Conservation (phyloP, 495 filamentous ascomycete genomes). For the Cercophora sp. region DNA sequence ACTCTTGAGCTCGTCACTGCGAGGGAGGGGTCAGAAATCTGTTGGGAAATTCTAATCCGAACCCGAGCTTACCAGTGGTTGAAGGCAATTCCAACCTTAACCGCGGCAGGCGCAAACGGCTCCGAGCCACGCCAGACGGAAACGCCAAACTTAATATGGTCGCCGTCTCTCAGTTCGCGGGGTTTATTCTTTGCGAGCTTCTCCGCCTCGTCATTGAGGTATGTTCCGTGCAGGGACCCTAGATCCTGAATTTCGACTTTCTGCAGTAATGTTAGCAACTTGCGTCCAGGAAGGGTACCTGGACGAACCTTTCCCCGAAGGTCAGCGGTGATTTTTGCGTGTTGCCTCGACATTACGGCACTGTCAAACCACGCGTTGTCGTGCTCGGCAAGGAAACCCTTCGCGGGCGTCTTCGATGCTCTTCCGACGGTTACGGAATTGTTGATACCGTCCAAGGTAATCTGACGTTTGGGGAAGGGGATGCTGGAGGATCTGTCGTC, state of each 20-base stretch:
- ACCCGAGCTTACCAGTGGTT: slow-evolving; percentile 7
- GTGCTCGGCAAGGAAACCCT: slow-evolving; percentile 29
- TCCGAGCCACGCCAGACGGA: slow-evolving; percentile 38
- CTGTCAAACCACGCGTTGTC: slow-evolving; percentile 76
- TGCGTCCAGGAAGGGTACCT: not conserved
- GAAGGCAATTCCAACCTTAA: slow-evolving; percentile 23
- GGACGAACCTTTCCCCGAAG: slow-evolving; percentile 41
- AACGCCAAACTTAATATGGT: slow-evolving; percentile 45
- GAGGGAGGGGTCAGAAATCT: not conserved
- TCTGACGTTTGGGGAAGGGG: slow-evolving; percentile 23
- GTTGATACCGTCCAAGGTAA: slow-evolving; percentile 22
- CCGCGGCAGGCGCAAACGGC: slow-evolving; percentile 35
- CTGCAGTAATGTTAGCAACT: slow-evolving; percentile 26
- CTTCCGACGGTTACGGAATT: slow-evolving; percentile 35
- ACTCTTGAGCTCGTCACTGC: no score
- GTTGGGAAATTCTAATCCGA: not conserved
- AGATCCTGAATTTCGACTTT: slow-evolving; percentile 43
- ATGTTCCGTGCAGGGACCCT: slow-evolving; percentile 58
- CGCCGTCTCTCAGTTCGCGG: slow-evolving; percentile 30
- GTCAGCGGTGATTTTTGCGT: slow-evolving; percentile 58
- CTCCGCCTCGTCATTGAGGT: slow-evolving; percentile 26
- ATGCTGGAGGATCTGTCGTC: not conserved
- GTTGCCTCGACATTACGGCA: slow-evolving; percentile 75
- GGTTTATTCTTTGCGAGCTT: not conserved
- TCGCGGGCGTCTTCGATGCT: slow-evolving; percentile 34